Evolutionary conservation across 192 early-diverging fungal species (phyloP), one percentile per base, ranked within the genome.

Genomic region (Gigaspora rosea): DNA sequence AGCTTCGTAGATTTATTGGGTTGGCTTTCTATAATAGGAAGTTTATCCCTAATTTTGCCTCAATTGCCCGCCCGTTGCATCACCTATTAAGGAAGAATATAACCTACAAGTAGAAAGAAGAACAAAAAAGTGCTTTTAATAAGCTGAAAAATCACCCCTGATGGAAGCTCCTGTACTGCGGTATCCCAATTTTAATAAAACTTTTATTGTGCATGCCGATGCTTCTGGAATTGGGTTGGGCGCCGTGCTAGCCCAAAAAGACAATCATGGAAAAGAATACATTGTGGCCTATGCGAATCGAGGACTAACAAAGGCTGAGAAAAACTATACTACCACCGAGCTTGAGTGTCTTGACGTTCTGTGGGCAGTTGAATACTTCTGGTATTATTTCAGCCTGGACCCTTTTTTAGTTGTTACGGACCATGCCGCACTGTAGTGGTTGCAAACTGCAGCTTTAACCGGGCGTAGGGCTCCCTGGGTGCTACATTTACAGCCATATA

Each of bases 281-380:
- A 18, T 3, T 11, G n/a, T 63, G 6, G 76, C 69, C 2, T 82
- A 68, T 66, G 75, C 71, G 0, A 77, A 64, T 10, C 11, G 67
- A 18, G 8, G 41, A 0, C 59, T 83, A 1, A 35, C 63, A 20
- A 69, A 69, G 2, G 58, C 70, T 2, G 79, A 80, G 50, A 15
- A 47, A 13, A 65, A 77, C 2, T 86, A 82, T 49, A 48, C 75
- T 0, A 73, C 67, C 3, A 79, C 59, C 2, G 75, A 84, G 12
- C 22, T 80, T 15, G 83, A 86, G 47, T 81, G 62, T 13, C 52
- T 84, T 0, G 81, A 81, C 0, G 58, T 81, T 7, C 50, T 86
- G 1, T 86, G 80, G 76, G 79, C 78, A 18, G 46, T 84, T 0
- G 18, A 61, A 22, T 57, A 78, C 8, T 81, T 81, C 61, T 66